Percentiles rank a stretch among this genome's conserved stretches.
Evolutionary conservation across 2,329 filamentous ascomycete species (phyloP).

Genomic region (Plenodomus tracheiphilus): DNA sequence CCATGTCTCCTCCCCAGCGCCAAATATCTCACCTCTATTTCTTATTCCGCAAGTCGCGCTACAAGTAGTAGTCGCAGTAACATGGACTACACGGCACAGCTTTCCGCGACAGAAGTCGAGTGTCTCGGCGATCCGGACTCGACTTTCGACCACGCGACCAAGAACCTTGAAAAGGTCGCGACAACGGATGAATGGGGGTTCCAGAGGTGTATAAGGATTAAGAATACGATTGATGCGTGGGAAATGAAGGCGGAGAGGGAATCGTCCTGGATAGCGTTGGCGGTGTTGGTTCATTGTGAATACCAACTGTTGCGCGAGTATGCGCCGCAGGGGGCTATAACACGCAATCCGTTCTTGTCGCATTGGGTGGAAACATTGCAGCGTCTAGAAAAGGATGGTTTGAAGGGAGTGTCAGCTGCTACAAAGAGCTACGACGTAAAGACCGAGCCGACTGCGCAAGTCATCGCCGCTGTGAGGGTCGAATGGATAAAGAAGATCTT

Average conservation of each 20-base stretch:
- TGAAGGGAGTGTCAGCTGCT: not conserved
- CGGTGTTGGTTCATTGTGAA: constrained; percentile 41
- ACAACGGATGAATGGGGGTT: constrained; percentile 21
- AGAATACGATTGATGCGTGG: constrained; percentile 36
- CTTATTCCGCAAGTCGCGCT: constrained; percentile 21
- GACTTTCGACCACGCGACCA: constrained; percentile 16
- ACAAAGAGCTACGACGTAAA: not conserved
- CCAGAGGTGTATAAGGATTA: constrained; percentile 34
- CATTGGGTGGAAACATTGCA: constrained; percentile 46
- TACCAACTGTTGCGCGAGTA: constrained; percentile 41
- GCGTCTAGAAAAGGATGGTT: constrained; percentile 9
- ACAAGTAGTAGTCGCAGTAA: constrained; percentile 12
- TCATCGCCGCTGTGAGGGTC: constrained; percentile 12
- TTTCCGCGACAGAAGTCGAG: constrained; percentile 28
- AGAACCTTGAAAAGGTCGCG: constrained; percentile 6
- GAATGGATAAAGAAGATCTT: not conserved
- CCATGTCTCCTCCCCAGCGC: constrained; percentile 22
- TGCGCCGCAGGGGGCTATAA: constrained; percentile 10
- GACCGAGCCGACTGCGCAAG: constrained; percentile 11
- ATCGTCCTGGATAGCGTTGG: constrained; percentile 27
- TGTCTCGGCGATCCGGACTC: constrained; percentile 25
- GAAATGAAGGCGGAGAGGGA: constrained; percentile 20
- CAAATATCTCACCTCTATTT: constrained; percentile 8
- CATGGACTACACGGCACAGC: constrained; percentile 31
- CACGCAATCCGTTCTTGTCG: constrained; percentile 44